Percentiles rank a stretch among this genome's conserved stretches.
phyloP scores from a whole-genome alignment of 345 rosid genomes.

The Boechera stricta region DNA sequence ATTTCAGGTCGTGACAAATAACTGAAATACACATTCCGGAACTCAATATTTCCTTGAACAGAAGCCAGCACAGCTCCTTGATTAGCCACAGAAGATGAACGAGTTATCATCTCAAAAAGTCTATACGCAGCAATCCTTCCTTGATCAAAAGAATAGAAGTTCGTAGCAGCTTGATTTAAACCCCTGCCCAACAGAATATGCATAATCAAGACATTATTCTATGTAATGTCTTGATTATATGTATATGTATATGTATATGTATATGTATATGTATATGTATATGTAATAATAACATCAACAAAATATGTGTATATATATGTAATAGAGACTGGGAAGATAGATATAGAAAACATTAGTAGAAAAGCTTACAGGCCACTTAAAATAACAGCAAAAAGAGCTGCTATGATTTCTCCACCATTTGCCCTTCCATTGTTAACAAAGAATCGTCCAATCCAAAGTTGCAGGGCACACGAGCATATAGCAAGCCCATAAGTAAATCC shows the following conservation, averaged over 20 bases:
- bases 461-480: slow-evolving; percentile 94
- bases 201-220: slow-evolving; percentile 26
- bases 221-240: not conserved
- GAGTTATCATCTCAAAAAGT: slow-evolving; percentile 97
- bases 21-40: slow-evolving; percentile 96
- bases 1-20: slow-evolving; percentile 98
- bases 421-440: slow-evolving; percentile 61
- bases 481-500: slow-evolving; percentile 99
- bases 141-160: slow-evolving; percentile 98
- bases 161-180: slow-evolving; percentile 97
- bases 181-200: slow-evolving; percentile 58
- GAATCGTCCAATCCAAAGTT: slow-evolving; percentile 94
- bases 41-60: slow-evolving; percentile 97
- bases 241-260: slow-evolving; percentile 39
- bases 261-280: slow-evolving; percentile 41
- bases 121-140: slow-evolving; percentile 98
- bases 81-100: slow-evolving; percentile 78
- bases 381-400: slow-evolving; percentile 90
- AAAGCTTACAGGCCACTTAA: slow-evolving; percentile 95
- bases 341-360: slow-evolving; percentile 34
- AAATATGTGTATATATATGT: slow-evolving; percentile 46
- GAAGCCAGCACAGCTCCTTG: slow-evolving; percentile 61
- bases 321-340: slow-evolving; percentile 14
- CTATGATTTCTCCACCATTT: slow-evolving; percentile 89
- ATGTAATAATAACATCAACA: not conserved